Conservation (phyloP, 495 filamentous ascomycete species). For the Penicillium goetzii region DNA sequence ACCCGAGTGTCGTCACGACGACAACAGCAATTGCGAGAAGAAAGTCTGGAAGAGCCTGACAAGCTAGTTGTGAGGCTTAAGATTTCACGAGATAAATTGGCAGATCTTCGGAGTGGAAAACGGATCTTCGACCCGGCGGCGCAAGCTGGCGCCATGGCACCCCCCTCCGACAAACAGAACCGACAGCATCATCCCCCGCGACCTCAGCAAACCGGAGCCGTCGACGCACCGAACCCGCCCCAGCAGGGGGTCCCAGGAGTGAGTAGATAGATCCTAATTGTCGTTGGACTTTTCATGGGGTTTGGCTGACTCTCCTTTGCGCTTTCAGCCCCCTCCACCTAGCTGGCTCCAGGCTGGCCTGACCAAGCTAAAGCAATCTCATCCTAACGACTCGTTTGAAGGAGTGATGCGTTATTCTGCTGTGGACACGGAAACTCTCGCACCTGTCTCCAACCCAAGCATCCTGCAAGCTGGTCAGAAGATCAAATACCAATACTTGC, state of each 20-base stretch:
- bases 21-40: conserved; percentile 64
- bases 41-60: conserved; percentile 66
- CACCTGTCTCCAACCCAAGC: conserved; percentile 53
- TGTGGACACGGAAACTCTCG: conserved; percentile 67
- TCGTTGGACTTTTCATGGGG: conserved; percentile 7
- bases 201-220: conserved; percentile 61
- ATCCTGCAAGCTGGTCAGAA: conserved; percentile 50
- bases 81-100: conserved; percentile 59
- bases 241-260: conserved; percentile 60
- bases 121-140: conserved; percentile 21
- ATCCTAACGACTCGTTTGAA: conserved; percentile 82
- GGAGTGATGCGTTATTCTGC: conserved; percentile 83
- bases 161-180: conserved; percentile 52
- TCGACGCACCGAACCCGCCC: conserved; percentile 64
- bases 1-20: conserved; percentile 62
- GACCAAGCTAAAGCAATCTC: conserved; percentile 59
- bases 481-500: conserved; percentile 74
- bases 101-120: conserved; percentile 29
- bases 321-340: conserved; percentile 71
- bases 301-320: conserved; percentile 26
- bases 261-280: conserved; percentile 48
- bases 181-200: conserved; percentile 39
- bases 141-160: conserved; percentile 60
- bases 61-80: conserved; percentile 73
- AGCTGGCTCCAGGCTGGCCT: conserved; percentile 76